These are phyloP conservation scores for Hymenoscyphus repandus DNA, from an alignment of 2,329 filamentous ascomycete genomes.

Conservation along the genomic window DNA sequence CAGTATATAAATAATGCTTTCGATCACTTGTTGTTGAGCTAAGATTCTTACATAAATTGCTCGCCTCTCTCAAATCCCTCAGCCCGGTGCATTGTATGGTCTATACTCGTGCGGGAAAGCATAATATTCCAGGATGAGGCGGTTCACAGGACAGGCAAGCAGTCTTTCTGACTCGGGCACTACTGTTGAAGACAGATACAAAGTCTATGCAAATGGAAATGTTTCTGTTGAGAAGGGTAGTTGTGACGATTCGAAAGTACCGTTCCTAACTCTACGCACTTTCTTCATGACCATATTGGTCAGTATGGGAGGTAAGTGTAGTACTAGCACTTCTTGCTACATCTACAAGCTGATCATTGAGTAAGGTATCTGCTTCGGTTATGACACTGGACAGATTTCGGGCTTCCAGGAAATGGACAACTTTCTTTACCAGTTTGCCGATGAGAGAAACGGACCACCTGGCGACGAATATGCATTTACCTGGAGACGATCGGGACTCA, in stretches of 20 bases:
- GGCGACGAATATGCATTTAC: conserved; percentile 45
- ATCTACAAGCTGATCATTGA: neutral
- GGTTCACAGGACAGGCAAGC: neutral
- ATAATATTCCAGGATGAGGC: neutral
- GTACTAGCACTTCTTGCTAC: neutral
- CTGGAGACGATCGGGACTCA: conserved; percentile 36
- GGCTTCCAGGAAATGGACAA: conserved; percentile 51
- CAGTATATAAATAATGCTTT: no score
- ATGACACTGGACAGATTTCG: conserved; percentile 72
- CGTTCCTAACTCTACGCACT: neutral
- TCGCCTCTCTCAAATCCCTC: neutral
- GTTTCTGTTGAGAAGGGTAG: neutral
- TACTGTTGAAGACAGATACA: neutral
- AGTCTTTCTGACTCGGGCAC: neutral
- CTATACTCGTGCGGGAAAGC: neutral
- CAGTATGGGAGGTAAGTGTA: neutral
- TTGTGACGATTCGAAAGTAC: neutral
- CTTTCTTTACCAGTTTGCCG: conserved; percentile 38
- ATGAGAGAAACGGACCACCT: conserved; percentile 30
- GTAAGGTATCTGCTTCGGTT: conserved; percentile 48
- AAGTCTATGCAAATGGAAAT: neutral
- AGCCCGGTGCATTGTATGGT: neutral
- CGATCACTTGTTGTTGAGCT: no score
- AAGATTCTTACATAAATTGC: no score
- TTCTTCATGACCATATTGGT: neutral